A percentile compares a stretch with the other conserved stretches of the same genome.
Evolutionary conservation across 371 early-diverging fungal species (phyloP).

Genomic region (Mortierella sp.): DNA sequence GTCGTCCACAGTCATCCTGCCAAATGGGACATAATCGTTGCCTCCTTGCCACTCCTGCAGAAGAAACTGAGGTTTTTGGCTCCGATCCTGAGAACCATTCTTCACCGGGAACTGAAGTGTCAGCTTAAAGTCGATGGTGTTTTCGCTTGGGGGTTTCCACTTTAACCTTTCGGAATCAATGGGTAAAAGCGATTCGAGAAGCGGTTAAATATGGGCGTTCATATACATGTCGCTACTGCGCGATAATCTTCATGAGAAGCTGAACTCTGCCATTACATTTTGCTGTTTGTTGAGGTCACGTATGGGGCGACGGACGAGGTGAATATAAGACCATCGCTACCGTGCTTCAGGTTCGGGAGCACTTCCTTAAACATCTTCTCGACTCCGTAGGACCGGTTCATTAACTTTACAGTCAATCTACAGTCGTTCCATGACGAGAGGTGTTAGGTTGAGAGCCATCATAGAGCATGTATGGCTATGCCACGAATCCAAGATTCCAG

Average conservation of each 20-base stretch:
- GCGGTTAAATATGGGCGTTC: not conserved
- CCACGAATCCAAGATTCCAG: not conserved
- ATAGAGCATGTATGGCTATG: not conserved
- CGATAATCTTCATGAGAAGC: not conserved
- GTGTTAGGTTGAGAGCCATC: not conserved
- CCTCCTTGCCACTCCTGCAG: constrained; percentile 73
- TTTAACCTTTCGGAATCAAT: constrained; percentile 80
- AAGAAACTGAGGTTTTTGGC: constrained; percentile 60
- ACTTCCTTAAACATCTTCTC: constrained; percentile 71
- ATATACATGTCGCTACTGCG: not conserved
- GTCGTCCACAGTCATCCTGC: constrained; percentile 67
- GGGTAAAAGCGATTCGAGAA: no score
- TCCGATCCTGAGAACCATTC: constrained; percentile 31
- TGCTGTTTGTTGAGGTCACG: constrained; percentile 83
- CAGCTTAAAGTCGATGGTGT: constrained; percentile 95
- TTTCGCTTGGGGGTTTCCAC: constrained; percentile 99
- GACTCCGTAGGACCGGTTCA: constrained; percentile 77
- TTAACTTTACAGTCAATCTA: constrained; percentile 76
- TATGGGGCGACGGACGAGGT: constrained; percentile 92
- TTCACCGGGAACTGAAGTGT: constrained; percentile 55
- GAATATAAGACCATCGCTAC: constrained; percentile 97
- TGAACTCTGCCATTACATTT: constrained; percentile 68
- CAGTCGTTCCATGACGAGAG: not conserved
- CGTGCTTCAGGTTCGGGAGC: constrained; percentile 85
- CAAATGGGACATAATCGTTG: constrained; percentile 62